These are phyloP conservation scores for Craterostigma plantagineum DNA, from an alignment of 257 asterid genomes.

Conservation along the genomic window DNA sequence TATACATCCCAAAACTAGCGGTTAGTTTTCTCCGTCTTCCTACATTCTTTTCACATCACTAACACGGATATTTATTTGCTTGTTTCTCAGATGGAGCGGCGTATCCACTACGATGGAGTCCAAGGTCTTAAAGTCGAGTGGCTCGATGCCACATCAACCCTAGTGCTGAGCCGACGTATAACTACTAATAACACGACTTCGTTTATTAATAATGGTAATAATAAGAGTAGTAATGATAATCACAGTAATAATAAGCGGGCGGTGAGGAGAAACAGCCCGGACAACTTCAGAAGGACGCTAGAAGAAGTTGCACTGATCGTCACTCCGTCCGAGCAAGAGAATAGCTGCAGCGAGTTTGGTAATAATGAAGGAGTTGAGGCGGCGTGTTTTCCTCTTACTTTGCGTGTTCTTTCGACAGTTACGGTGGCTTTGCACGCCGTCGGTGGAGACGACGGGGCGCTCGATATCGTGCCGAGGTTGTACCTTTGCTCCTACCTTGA, in stretches of 20 bases:
- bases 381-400: slow-evolving; percentile 55
- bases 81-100: slow-evolving; percentile 45
- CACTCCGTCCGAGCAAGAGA: slow-evolving; percentile 23
- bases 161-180: slow-evolving; percentile 38
- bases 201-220: too few relatives aligned
- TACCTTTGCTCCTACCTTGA: slow-evolving; percentile 43
- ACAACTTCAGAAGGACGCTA: slow-evolving; percentile 32
- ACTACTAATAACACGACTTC: too few relatives aligned
- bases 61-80: not conserved
- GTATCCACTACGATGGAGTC: slow-evolving; percentile 66
- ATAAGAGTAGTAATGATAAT: too few relatives aligned
- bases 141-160: slow-evolving; percentile 64
- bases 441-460: slow-evolving; percentile 73
- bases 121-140: slow-evolving; percentile 63
- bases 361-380: slow-evolving; percentile 19
- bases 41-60: not conserved
- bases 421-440: slow-evolving; percentile 63
- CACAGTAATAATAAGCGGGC: slow-evolving; percentile 13
- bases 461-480: slow-evolving; percentile 56
- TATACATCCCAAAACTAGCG: slow-evolving; percentile 78
- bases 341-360: not conserved
- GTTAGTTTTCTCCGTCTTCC: slow-evolving; percentile 22
- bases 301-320: slow-evolving; percentile 48
- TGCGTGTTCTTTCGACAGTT: slow-evolving; percentile 39
- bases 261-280: slow-evolving; percentile 30